phyloP scores from a whole-genome alignment of 2,329 filamentous ascomycete species.

The Aspergillus eucalypticola region DNA sequence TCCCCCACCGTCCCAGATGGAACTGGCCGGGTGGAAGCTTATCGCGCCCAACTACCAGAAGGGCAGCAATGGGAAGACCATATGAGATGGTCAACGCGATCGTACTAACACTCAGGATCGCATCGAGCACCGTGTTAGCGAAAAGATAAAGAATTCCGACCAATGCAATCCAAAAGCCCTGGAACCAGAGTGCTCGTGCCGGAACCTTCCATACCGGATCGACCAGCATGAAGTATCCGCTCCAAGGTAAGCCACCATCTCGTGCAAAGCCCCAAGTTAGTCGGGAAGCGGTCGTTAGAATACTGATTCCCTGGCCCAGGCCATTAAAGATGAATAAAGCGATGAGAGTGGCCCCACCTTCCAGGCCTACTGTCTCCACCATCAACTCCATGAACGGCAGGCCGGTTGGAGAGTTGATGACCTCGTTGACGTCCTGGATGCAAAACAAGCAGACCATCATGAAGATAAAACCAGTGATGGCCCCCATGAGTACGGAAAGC shows the following conservation, averaged over 20 bases:
- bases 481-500: slow-evolving; percentile 53
- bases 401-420: slow-evolving; percentile 42
- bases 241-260: slow-evolving; percentile 52
- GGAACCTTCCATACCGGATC: slow-evolving; percentile 56
- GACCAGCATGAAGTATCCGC: slow-evolving; percentile 48
- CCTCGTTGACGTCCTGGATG: slow-evolving; percentile 49
- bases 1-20: slow-evolving; percentile 47
- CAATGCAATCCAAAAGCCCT: slow-evolving; percentile 49
- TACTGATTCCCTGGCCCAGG: slow-evolving; percentile 54
- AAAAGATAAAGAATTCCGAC: slow-evolving; percentile 61
- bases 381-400: slow-evolving; percentile 55
- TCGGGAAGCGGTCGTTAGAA: slow-evolving; percentile 55
- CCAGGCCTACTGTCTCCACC: slow-evolving; percentile 41
- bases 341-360: slow-evolving; percentile 53
- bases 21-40: slow-evolving; percentile 52
- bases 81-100: slow-evolving; percentile 58
- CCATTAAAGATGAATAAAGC: slow-evolving; percentile 59
- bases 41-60: slow-evolving; percentile 55
- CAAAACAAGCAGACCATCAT: slow-evolving; percentile 56
- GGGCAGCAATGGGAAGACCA: slow-evolving; percentile 51
- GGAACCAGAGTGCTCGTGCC: slow-evolving; percentile 54
- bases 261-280: slow-evolving; percentile 59
- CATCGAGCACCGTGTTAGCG: slow-evolving; percentile 54
- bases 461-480: slow-evolving; percentile 54
- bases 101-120: slow-evolving; percentile 58